These are phyloP conservation scores for Arthrobotrys conoides DNA, from an alignment of 2,329 filamentous ascomycete genomes.

Conservation along the genomic window DNA sequence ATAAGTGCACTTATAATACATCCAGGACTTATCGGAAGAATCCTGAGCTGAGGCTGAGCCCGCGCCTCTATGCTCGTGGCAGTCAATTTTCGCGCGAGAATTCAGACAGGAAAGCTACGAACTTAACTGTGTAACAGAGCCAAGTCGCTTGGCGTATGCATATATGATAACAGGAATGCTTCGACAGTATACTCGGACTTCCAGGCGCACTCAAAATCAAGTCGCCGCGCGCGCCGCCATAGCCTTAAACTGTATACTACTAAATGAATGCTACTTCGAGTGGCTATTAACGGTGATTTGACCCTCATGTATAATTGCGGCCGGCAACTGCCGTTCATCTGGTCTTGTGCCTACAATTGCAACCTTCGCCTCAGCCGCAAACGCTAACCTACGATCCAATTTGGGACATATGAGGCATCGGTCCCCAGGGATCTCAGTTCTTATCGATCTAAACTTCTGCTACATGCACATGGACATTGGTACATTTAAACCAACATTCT, in stretches of 20 bases:
- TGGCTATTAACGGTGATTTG: background rate
- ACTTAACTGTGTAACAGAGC: slow-evolving; percentile 37
- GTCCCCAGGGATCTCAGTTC: background rate
- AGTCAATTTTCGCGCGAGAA: too few relatives aligned
- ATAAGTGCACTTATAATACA: background rate
- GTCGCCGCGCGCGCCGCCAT: slow-evolving; percentile 7
- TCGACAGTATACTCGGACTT: too few relatives aligned
- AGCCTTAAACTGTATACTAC: background rate
- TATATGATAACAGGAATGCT: background rate
- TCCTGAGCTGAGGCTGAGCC: slow-evolving; percentile 7
- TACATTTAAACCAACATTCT: background rate
- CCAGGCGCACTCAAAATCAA: slow-evolving; percentile 2
- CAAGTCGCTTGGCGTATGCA: slow-evolving; percentile 30
- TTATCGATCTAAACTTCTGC: slow-evolving; percentile 5
- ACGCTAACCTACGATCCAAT: slow-evolving; percentile 8
- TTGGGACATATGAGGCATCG: slow-evolving; percentile 3
- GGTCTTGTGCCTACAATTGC: slow-evolving; percentile 5
- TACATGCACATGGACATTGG: background rate
- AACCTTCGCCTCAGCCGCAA: slow-evolving; percentile 14
- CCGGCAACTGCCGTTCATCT: slow-evolving; percentile 9
- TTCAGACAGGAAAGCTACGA: background rate
- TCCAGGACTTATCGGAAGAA: background rate
- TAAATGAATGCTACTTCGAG: background rate
- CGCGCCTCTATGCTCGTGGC: too few relatives aligned
- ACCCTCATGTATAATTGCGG: slow-evolving; percentile 2